Evolutionary conservation across 2,329 filamentous ascomycete species (phyloP), one percentile per base, ranked within the genome.

Genomic region (Sarocladiaceae sp.): DNA sequence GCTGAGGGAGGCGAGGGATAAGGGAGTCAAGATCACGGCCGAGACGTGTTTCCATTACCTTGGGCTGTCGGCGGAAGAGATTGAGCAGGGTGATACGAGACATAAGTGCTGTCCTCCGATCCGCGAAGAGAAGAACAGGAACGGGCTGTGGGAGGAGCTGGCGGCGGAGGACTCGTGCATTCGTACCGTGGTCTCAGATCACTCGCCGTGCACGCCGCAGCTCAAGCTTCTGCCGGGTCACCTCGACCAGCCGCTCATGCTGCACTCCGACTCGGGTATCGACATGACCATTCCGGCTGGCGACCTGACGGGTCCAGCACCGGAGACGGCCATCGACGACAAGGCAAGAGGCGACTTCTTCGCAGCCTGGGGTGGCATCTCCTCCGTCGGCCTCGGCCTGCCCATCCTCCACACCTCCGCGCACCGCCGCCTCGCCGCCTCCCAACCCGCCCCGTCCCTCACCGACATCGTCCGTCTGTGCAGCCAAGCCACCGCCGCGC

Each of bases 1-100:
- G 45, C 76, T 95, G 43, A 80, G 82, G 49, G 74, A 79, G 47
- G 90, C 90, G 10, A 80, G 88, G 24, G 69, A 72, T 3, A 67
- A 71, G 2, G 90, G 90, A 33, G 69, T 94, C 59, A 87, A 89
- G 57, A 88, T 96, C 66, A 95, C 89, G 1, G 89, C 90, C 45
- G 90, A 95, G 68, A 95, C 90, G 3, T 95, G 90, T 69, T 95
- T 94, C 74, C 90, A 95, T 70, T 96, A 95, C 64, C 80, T 96
- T 12, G 85, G 85, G 3, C 74, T 96, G 2, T 83, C 87, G 0
- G 82, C 89, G 0, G 90, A 96, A 67, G 74, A 83, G 51, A 86
- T 96, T 47, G 74, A 80, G 47, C 79, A 88, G 51, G 90, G 90
- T 34, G 90, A 96, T 64, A 95, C 89, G 21, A 70, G 90, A 46